phyloP scores from a whole-genome alignment of 2,329 filamentous ascomycete species.

The Colletotrichum brevisporum region DNA sequence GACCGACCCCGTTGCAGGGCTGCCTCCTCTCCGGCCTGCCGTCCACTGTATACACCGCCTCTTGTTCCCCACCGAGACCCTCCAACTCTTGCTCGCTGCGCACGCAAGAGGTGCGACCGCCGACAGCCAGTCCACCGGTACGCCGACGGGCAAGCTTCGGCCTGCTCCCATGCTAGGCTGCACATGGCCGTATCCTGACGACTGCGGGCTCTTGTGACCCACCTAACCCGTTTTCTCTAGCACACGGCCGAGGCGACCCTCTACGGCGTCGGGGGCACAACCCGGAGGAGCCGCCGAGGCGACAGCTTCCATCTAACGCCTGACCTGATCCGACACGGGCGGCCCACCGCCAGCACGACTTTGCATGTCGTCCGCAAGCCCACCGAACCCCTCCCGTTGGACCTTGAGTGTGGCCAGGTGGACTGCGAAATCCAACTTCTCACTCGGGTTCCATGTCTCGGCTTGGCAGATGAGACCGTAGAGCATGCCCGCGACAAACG shows the following conservation, averaged over 20 bases:
- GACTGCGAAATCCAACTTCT: constrained; percentile 73
- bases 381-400: constrained; percentile 74
- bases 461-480: constrained; percentile 69
- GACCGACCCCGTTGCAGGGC: constrained; percentile 19
- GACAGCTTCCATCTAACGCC: constrained; percentile 15
- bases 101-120: constrained; percentile 23
- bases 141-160: constrained; percentile 24
- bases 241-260: constrained; percentile 35
- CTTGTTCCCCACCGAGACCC: constrained; percentile 33
- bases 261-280: constrained; percentile 31
- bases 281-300: constrained; percentile 27
- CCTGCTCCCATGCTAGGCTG: constrained; percentile 8
- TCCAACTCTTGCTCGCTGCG: constrained; percentile 7
- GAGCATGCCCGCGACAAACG: constrained; percentile 80
- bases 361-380: constrained; percentile 56
- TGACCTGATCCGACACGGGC: constrained; percentile 36
- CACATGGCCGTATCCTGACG: constrained; percentile 29
- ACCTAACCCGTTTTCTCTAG: constrained; percentile 24
- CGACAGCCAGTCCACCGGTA: constrained; percentile 13
- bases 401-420: constrained; percentile 78
- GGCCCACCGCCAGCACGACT: constrained; percentile 42
- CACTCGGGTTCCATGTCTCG: constrained; percentile 62
- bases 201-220: constrained; percentile 24
- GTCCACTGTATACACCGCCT: constrained; percentile 32
- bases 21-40: constrained; percentile 23